Base-by-base conservation (phyloP, 2,329 filamentous ascomycete genomes). In the Graphilbum fragrans region DNA sequence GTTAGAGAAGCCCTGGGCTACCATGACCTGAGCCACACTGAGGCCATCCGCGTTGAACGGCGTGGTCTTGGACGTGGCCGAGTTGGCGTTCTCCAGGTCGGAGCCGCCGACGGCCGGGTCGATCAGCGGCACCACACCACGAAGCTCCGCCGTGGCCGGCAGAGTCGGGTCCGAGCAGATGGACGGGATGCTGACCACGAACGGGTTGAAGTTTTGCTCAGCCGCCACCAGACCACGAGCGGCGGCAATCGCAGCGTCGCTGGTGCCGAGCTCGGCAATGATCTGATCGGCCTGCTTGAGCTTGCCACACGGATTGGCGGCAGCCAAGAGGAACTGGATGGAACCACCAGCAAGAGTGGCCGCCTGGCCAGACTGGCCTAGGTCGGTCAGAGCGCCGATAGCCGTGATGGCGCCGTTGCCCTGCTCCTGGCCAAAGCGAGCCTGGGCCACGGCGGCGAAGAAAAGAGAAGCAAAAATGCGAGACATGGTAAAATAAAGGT, bases 81-180 rank as follows among this genome's bases (percentile, higher is more conserved):
- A 75, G 55, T 79, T 72, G 45, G 72, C 69, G 47, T 82, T 82
- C 55, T 76, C 73, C 11, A 62, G 51, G 41, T 69, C 75, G 19
- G 72, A 61, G 43, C 70, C 74, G 39, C 52, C 62, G 32, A 82
- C 76, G 46, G 61, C 72, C 3, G 80, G 79, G 55, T 84, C 80
- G 46, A 84, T 70, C 16, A 80, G 65, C 21, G 80, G 79, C 4
- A 81, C 66, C 43, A 85, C 77, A 47, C 80, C 80, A 35, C 80
- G 68, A 25, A 84, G 72, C 42, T 66, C 67, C 20, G 60, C 58
- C 8, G 74, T 81, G 25, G 65, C 70, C 11, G 80, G 80, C 2
- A 85, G 70, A 21, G 66, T 62, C 2, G 77, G 61, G 48, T 84
- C 76, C 31, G 64, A 69, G 59, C 80, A 84, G 54, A 85, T 71